Base-by-base conservation (phyloP, 495 filamentous ascomycete species). In the Jackrogersella minutella region DNA sequence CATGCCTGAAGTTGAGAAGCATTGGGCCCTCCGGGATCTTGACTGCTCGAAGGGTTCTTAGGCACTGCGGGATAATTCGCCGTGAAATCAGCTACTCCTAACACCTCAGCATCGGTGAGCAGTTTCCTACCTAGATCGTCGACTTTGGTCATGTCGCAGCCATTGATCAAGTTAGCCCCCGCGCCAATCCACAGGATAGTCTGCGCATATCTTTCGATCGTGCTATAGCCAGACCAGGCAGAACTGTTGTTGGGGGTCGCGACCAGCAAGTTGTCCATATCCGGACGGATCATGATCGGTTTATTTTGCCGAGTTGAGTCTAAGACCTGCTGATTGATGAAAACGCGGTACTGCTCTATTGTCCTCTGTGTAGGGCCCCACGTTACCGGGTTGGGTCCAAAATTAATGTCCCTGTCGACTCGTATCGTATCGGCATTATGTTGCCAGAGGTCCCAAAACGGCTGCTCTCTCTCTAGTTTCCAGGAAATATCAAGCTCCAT, bases 81-180 rank as follows among this genome's bases (percentile, higher is more conserved):
- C 21, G 56, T 50, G 50, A 49, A 49, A 28, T 30, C 41, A 16
- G 33, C 30, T 31, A 59, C 56, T 34, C 40, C 17, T 6, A 58
- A 8, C 7, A 47, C 24, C 26, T 46, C 28, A 34, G 26, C 28
- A 6, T 46, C 54, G 28, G 40, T 58, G 26, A 58, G 54, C 28
- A 46, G 16, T 26, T 44, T 33, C 54, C 34, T 34, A 1, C 54
- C 28, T 11, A 44, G 22, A 13, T 46, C 39, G 6, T 33, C 40
- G 40, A 46, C 54, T 16, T 46, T 21, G n/a, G 52, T 46, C 40
- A 46, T 46, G 39, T 46, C 37, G 54, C 54, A 46, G 14, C 54
- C 28, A 33, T 34, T 46, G 16, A 46, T 46, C 40, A 24, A 46
- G 30, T 58, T 58, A 34, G 39, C 28, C 7, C 40, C 39, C 24